A percentile compares a stretch with the other conserved stretches of the same genome.
Conservation (phyloP, 169 alveolate species). For the Plasmodium knowlesi region DNA sequence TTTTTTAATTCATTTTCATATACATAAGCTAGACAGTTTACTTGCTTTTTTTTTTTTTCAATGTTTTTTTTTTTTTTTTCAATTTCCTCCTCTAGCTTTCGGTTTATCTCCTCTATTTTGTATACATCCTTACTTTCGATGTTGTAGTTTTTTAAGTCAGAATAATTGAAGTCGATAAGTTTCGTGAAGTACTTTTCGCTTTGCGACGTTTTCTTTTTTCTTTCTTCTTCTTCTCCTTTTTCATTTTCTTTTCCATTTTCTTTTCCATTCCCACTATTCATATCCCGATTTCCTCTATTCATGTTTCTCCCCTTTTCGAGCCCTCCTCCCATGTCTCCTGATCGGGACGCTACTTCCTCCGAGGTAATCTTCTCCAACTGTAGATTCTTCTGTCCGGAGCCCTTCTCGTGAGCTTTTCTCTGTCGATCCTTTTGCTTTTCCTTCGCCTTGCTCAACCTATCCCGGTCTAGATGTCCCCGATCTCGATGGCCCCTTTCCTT, state of each 20-base stretch:
- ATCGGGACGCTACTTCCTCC: not conserved
- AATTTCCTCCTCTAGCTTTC: constrained; percentile 52
- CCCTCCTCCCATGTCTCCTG: not conserved
- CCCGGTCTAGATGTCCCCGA: not conserved
- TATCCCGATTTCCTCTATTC: not conserved
- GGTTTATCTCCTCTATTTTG: constrained; percentile 56
- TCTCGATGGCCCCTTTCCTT: not conserved
- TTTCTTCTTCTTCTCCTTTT: not conserved
- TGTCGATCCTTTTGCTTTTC: not conserved
- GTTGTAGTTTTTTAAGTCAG: constrained; percentile 21
- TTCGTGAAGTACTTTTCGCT: constrained; percentile 36
- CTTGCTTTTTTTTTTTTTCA: constrained; percentile 46
- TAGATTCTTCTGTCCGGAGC: not conserved
- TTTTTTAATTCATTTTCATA: constrained; percentile 58
- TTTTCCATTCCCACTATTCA: not conserved
- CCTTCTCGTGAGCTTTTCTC: not conserved
- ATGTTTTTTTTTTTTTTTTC: constrained; percentile 32
- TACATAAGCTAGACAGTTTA: constrained; percentile 35
- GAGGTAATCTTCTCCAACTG: not conserved
- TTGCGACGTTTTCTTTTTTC: not conserved
- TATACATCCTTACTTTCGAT: constrained; percentile 67
- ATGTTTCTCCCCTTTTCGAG: not conserved
- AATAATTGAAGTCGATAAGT: constrained; percentile 40
- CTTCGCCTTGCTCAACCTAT: not conserved
- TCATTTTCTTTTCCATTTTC: not conserved